Evolutionary conservation across 2,329 filamentous ascomycete genomes (phyloP).

Genomic region (Hymenoscyphus infarciens): DNA sequence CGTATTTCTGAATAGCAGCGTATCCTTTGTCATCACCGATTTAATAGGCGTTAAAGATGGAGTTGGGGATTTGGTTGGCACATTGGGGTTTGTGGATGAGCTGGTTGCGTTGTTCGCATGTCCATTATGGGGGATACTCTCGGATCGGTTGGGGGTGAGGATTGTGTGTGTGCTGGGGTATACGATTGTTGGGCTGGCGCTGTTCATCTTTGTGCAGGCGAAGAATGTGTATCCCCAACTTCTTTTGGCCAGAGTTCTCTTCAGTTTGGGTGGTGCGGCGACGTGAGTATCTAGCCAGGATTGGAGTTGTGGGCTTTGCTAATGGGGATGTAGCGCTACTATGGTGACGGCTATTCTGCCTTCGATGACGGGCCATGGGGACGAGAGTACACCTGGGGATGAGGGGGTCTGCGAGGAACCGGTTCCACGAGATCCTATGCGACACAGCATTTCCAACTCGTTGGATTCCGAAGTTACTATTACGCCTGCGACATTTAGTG

Average conservation of each 20-base stretch:
- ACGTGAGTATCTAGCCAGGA: conserved; percentile 48
- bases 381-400: conserved; percentile 27
- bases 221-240: conserved; percentile 85
- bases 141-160: conserved; percentile 72
- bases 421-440: conserved; percentile 35
- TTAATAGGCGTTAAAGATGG: conserved; percentile 69
- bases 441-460: conserved; percentile 61
- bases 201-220: conserved; percentile 82
- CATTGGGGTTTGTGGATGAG: conserved; percentile 81
- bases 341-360: conserved; percentile 98
- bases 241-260: conserved; percentile 77
- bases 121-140: conserved; percentile 73
- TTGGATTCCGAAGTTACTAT: conserved; percentile 73
- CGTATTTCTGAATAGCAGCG: conserved; percentile 80
- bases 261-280: conserved; percentile 89
- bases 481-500: conserved; percentile 56
- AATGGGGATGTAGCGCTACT: conserved; percentile 54
- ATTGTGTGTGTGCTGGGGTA: conserved; percentile 76
- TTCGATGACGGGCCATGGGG: conserved; percentile 52
- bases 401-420: conserved; percentile 10
- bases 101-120: conserved; percentile 77
- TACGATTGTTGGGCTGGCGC: conserved; percentile 69
- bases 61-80: conserved; percentile 79
- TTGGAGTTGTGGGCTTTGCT: neutral
- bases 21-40: conserved; percentile 83